Evolutionary conservation across 345 rosid species (phyloP).

Genomic region (Lepidium aucheri): DNA sequence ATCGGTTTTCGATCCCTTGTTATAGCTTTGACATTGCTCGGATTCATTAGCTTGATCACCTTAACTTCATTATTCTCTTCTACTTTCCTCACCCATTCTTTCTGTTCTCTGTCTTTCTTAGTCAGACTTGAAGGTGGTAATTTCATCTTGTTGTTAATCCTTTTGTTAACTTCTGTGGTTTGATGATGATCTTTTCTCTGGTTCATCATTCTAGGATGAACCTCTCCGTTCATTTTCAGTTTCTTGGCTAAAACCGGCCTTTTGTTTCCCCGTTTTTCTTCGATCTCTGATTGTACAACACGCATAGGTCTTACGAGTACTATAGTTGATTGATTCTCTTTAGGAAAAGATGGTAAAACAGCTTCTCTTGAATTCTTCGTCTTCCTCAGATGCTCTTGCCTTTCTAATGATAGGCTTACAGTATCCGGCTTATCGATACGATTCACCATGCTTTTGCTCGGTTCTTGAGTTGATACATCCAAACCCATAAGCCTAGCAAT

Average conservation of each 20-base stretch:
- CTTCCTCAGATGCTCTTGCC: conserved; percentile 23
- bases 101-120: conserved; percentile 28
- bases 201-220: conserved; percentile 25
- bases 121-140: conserved; percentile 9
- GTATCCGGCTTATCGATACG: conserved; percentile 30
- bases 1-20: conserved; percentile 21
- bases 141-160: conserved; percentile 11
- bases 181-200: conserved; percentile 24
- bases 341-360: conserved; percentile 17
- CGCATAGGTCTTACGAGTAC: conserved; percentile 56
- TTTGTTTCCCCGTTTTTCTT: conserved; percentile 16
- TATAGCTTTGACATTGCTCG: conserved; percentile 29
- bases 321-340: conserved; percentile 37
- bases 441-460: conserved; percentile 15
- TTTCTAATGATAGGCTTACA: conserved; percentile 15
- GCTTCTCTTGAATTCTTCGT: too few species aligned
- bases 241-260: conserved; percentile 19
- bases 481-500: conserved; percentile 94
- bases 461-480: conserved; percentile 49
- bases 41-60: conserved; percentile 21
- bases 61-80: conserved; percentile 35
- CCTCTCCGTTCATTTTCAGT: conserved; percentile 29
- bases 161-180: conserved; percentile 3
- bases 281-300: conserved; percentile 13
- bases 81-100: conserved; percentile 11